phyloP scores from a whole-genome alignment of 768 basidiomycete genomes.

The Cystobasidium tubakii region DNA sequence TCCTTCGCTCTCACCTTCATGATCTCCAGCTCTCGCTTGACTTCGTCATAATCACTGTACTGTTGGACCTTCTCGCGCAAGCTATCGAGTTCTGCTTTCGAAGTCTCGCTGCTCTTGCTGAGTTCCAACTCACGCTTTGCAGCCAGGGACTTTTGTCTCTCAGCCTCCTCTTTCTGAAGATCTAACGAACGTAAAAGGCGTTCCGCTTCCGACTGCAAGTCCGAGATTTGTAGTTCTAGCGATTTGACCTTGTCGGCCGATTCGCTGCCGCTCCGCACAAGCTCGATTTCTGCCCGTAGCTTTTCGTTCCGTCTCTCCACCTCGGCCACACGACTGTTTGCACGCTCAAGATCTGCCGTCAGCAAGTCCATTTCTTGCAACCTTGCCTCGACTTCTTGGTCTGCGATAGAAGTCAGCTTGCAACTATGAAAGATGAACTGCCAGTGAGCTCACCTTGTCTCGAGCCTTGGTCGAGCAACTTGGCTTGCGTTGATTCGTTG shows the following conservation, averaged over 20 bases:
- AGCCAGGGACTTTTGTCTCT: conserved; percentile 58
- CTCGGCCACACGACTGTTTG: conserved; percentile 85
- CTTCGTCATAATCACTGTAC: conserved; percentile 85
- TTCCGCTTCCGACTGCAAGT: conserved; percentile 70
- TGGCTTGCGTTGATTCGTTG: conserved; percentile 87
- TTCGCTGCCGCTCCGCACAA: conserved; percentile 71
- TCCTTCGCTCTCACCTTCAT: conserved; percentile 67
- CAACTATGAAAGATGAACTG: background rate
- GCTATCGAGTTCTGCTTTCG: conserved; percentile 64
- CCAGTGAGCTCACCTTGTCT: conserved; percentile 65
- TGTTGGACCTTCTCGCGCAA: conserved; percentile 65
- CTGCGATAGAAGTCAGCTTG: conserved; percentile 50
- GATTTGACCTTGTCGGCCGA: conserved; percentile 62
- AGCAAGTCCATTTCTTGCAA: conserved; percentile 92
- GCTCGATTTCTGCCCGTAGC: conserved; percentile 90
- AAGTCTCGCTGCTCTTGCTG: conserved; percentile 21
- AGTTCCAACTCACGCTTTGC: conserved; percentile 54
- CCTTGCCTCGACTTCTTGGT: conserved; percentile 84
- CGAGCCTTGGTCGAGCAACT: conserved; percentile 80
- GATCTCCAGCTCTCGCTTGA: conserved; percentile 95
- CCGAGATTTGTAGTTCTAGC: conserved; percentile 67
- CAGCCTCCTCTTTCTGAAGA: conserved; percentile 53
- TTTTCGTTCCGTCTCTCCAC: conserved; percentile 93
- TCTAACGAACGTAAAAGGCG: conserved; percentile 62
- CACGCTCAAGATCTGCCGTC: conserved; percentile 83